These are phyloP conservation scores for Lentinula sp. DNA, from an alignment of 768 basidiomycete genomes.

Conservation along the genomic window DNA sequence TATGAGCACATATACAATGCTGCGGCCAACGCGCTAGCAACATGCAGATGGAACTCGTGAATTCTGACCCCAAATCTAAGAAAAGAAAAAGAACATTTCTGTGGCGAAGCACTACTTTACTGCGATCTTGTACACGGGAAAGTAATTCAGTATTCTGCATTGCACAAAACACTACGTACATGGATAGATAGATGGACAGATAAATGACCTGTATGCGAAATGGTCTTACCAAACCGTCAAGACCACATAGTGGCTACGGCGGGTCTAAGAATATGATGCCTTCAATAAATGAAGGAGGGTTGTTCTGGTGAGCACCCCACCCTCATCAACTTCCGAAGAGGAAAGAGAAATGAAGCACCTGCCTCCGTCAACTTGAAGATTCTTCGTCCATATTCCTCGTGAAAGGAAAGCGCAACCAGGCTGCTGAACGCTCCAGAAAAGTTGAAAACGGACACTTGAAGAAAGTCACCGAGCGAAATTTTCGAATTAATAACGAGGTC, in stretches of 20 bases:
- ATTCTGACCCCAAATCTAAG: too few relatives aligned
- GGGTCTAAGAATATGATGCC: slow-evolving; percentile 80
- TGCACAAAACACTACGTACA: too few relatives aligned
- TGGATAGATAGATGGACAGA: too few relatives aligned
- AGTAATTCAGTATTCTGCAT: too few relatives aligned
- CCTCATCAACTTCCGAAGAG: background rate
- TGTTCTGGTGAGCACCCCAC: slow-evolving; percentile 41
- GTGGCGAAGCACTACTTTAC: too few relatives aligned
- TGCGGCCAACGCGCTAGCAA: too few relatives aligned
- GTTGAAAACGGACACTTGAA: slow-evolving; percentile 63
- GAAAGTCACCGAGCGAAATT: slow-evolving; percentile 11
- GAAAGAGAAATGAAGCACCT: slow-evolving; percentile 33
- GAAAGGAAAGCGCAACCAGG: slow-evolving; percentile 40
- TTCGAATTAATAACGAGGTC: too few relatives aligned
- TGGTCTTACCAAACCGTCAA: slow-evolving; percentile 83
- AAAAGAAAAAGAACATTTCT: too few relatives aligned
- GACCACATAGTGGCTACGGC: slow-evolving; percentile 75
- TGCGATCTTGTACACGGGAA: too few relatives aligned
- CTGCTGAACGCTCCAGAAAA: slow-evolving; percentile 47
- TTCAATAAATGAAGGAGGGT: slow-evolving; percentile 20
- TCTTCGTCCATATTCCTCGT: slow-evolving; percentile 48
- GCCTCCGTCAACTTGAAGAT: slow-evolving; percentile 75
- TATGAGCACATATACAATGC: too few relatives aligned
- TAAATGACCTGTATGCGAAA: slow-evolving; percentile 50
- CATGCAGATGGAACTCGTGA: too few relatives aligned